phyloP scores from a whole-genome alignment of 495 filamentous ascomycete species.

The Penicillium maclennaniae region DNA sequence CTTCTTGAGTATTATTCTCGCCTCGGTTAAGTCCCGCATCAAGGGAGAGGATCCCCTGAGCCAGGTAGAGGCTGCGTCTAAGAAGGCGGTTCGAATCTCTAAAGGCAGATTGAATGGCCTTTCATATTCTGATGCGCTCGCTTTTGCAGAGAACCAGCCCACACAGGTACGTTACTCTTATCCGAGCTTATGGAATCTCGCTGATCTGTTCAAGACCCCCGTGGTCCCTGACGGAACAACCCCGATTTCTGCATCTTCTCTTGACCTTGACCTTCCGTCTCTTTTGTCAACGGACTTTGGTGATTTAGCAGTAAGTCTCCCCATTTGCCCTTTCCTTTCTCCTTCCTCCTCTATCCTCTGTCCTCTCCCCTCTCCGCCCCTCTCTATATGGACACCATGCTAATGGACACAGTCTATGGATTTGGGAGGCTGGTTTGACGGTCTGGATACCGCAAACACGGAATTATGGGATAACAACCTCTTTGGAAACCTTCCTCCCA shows the following conservation, averaged over 20 bases:
- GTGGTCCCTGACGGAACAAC: slow-evolving; percentile 4
- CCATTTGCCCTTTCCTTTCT: not conserved
- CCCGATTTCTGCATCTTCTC: slow-evolving; percentile 17
- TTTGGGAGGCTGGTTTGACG: slow-evolving; percentile 34
- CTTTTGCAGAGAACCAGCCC: slow-evolving; percentile 9
- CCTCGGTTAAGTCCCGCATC: slow-evolving; percentile 35
- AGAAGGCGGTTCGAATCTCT: slow-evolving; percentile 22
- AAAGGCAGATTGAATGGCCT: slow-evolving; percentile 24
- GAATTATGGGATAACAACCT: slow-evolving; percentile 34
- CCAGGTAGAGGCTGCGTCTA: slow-evolving; percentile 26
- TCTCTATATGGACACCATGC: slow-evolving; percentile 1
- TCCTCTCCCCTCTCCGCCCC: no score
- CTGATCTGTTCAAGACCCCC: not conserved
- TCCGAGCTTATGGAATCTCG: not conserved
- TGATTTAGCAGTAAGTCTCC: slow-evolving; percentile 28
- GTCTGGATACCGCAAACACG: slow-evolving; percentile 22
- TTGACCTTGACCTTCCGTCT: slow-evolving; percentile 28
- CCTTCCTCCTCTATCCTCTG: no score
- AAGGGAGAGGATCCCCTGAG: slow-evolving; percentile 32
- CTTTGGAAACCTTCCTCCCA: slow-evolving; percentile 15
- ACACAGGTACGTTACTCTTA: not conserved
- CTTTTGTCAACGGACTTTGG: slow-evolving; percentile 24
- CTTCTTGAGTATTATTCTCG: slow-evolving; percentile 32
- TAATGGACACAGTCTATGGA: slow-evolving; percentile 32
- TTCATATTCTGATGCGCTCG: slow-evolving; percentile 24